These are phyloP conservation scores for Podospora didyma DNA, from an alignment of 495 filamentous ascomycete genomes.

Conservation along the genomic window DNA sequence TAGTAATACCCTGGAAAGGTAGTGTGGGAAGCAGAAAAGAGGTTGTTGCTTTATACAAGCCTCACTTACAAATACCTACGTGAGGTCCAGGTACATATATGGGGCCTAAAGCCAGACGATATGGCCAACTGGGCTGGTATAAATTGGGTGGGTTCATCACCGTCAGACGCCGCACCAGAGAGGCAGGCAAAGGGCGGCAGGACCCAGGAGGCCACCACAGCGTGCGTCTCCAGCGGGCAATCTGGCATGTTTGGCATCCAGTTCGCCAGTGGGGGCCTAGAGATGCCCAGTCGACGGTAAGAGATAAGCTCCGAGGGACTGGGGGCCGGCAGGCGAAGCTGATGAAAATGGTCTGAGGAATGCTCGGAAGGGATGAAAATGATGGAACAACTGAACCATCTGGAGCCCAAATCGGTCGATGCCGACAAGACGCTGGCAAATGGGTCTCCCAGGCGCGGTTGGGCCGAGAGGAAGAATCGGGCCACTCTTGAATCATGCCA, in stretches of 20 bases:
- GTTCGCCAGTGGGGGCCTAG: background rate
- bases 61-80: background rate
- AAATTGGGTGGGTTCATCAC: conserved; percentile 20
- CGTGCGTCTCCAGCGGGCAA: background rate
- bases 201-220: background rate
- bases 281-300: background rate
- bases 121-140: background rate
- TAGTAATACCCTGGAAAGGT: background rate
- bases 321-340: conserved; percentile 21
- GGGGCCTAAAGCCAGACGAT: no score
- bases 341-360: conserved; percentile 33
- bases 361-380: conserved; percentile 18
- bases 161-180: background rate
- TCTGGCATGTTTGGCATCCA: conserved; percentile 3
- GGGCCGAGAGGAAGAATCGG: conserved; percentile 19
- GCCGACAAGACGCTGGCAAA: conserved; percentile 22
- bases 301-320: conserved; percentile 19
- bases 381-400: conserved; percentile 23
- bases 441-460: conserved; percentile 18
- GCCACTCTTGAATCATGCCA: conserved; percentile 32
- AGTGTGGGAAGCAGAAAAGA: background rate
- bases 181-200: background rate
- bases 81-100: no score
- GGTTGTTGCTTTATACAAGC: background rate
- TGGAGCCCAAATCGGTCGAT: conserved; percentile 31